Evolutionary conservation across 2,329 filamentous ascomycete species (phyloP).

Genomic region (Aspergillus aculeatinus): DNA sequence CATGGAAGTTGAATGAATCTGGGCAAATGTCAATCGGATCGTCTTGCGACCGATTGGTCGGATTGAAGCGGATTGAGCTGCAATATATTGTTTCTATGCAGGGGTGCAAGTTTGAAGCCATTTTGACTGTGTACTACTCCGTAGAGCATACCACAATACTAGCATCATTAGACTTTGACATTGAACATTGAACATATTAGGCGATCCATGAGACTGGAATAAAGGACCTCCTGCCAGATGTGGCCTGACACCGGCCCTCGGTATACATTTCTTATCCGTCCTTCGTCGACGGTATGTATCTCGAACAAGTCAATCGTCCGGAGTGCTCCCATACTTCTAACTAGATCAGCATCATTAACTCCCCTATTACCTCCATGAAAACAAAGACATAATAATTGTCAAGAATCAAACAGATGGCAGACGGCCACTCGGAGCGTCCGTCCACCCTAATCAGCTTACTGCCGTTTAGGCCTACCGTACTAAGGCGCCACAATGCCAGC

Average conservation of each 20-base stretch:
- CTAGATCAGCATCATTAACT: background rate
- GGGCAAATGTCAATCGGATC: background rate
- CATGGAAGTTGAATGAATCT: background rate
- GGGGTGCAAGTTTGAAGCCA: background rate
- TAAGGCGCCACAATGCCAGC: background rate
- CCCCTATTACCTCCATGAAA: background rate
- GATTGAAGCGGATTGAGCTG: background rate
- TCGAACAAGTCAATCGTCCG: background rate
- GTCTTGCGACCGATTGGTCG: background rate
- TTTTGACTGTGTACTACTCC: no score
- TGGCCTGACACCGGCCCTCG: background rate
- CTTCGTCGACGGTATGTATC: no score
- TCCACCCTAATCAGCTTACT: no score
- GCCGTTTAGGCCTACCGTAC: background rate
- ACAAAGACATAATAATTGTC: no score
- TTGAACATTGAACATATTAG: background rate
- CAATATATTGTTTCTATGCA: background rate
- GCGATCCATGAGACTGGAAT: background rate
- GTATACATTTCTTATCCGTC: background rate
- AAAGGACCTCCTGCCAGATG: background rate
- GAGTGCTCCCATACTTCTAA: background rate
- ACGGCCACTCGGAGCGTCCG: no score
- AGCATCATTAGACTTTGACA: no score
- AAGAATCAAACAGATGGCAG: no score
- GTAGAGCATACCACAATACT: no score